A percentile compares a stretch with the other conserved stretches of the same genome.
phyloP scores from a whole-genome alignment of 2,329 filamentous ascomycete species.

The Geosmithia putterillii region DNA sequence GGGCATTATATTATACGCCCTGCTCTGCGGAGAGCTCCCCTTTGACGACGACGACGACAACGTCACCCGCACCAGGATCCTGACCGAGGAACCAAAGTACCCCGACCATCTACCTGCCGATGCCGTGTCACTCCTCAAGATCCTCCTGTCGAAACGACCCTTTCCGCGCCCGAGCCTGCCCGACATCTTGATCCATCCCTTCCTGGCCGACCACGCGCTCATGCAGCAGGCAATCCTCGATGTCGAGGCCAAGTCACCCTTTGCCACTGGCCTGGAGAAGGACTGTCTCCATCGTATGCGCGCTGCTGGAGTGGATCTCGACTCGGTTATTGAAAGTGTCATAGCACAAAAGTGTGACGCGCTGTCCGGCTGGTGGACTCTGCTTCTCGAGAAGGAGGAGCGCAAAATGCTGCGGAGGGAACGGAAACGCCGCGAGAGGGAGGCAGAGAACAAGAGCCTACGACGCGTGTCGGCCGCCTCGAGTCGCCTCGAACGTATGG shows the following conservation, averaged over 20 bases:
- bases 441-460: conserved; percentile 67
- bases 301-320: conserved; percentile 85
- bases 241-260: conserved; percentile 66
- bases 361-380: conserved; percentile 89
- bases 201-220: conserved; percentile 75
- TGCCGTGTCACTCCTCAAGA: conserved; percentile 63
- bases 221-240: conserved; percentile 85
- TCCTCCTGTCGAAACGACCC: conserved; percentile 82
- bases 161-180: conserved; percentile 68
- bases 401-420: conserved; percentile 73
- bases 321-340: conserved; percentile 89
- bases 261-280: conserved; percentile 78
- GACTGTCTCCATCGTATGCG: conserved; percentile 88
- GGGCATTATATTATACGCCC: conserved; percentile 72
- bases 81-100: conserved; percentile 75
- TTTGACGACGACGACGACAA: conserved; percentile 95
- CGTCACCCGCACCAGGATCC: conserved; percentile 71
- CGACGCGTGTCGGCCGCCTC: conserved; percentile 81
- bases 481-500: conserved; percentile 70
- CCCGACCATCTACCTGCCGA: conserved; percentile 69
- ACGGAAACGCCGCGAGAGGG: conserved; percentile 72
- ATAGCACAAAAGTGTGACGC: conserved; percentile 80
- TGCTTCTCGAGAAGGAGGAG: conserved; percentile 88
- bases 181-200: conserved; percentile 80
- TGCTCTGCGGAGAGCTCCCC: conserved; percentile 75